These are phyloP conservation scores for Linnemannia exigua DNA, from an alignment of 192 early-diverging fungal species.

Conservation along the genomic window DNA sequence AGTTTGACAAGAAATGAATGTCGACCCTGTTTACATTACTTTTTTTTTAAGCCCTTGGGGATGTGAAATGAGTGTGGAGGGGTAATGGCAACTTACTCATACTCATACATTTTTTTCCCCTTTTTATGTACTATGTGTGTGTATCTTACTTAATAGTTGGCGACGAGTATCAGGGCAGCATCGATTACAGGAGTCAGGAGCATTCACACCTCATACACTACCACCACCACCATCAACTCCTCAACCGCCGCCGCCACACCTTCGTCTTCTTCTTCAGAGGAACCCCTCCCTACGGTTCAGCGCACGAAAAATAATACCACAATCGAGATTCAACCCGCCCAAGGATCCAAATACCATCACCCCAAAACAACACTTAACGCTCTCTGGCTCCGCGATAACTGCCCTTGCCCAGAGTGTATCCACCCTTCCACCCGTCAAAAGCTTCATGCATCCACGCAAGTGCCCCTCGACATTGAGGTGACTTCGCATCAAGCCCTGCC, in stretches of 20 bases:
- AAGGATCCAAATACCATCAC: constrained; percentile 22
- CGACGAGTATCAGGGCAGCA: neutral
- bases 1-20: too few species aligned
- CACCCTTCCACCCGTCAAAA: constrained; percentile 72
- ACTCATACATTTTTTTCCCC: too few species aligned
- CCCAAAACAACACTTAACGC: constrained; percentile 27
- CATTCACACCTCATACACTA: constrained; percentile 19
- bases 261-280: neutral
- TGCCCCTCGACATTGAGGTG: constrained; percentile 63
- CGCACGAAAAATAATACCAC: neutral
- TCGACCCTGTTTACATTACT: neutral
- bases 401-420: constrained; percentile 68
- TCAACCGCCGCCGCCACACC: neutral
- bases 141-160: too few species aligned
- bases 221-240: constrained; percentile 2
- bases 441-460: constrained; percentile 65
- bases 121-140: too few species aligned
- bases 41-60: neutral
- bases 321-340: constrained; percentile 19
- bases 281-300: constrained; percentile 6
- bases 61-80: too few species aligned
- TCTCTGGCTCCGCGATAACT: constrained; percentile 75
- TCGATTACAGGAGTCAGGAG: constrained; percentile 16
- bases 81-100: too few species aligned
- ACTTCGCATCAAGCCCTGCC: constrained; percentile 16